Evolutionary conservation across 306 rosid genomes (phyloP), one percentile per base, ranked within the genome.

Genomic region (Herpetospermum pedunculosum): DNA sequence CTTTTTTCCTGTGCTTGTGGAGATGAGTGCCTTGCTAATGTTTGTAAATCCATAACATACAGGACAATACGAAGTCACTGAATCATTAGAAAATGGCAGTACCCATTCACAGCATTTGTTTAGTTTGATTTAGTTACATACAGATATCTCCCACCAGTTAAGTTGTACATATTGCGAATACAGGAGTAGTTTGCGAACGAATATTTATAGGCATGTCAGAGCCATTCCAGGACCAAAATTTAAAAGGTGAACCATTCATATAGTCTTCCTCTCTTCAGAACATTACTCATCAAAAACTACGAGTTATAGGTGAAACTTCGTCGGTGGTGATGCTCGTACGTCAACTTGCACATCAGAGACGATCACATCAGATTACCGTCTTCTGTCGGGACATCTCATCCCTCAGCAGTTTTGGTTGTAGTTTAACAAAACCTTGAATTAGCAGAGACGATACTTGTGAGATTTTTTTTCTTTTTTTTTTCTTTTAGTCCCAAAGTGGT

Each of bases 31-130:
- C 15, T 14, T 25, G 53, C 55, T 69, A 14, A 69, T 44, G 37
- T 44, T 43, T 43, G 11, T 44, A 7, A 43, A 69, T 69, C 54
- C 3, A 6, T 44, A 15, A 69, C 40, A 16, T 69, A 18, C 95
- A 94, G 97, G 92, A 79, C 90, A 64, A 78, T 84, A 74, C 86
- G 98, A 82, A 81, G 88, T 69, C 88, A 81, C 69, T 86, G 57
- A 80, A 79, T 65, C 35, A 12, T 21, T 50, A 6, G 15, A 19
- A 21, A 37, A 55, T 58, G 12, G 28, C 18, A 34, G 62, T 49
- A 6, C 30, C 75, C 75, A 49, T 18, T 32, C 43, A 18, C n/a
- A 28, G 1, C 60, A n/a, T 71, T 49, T 34, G 30, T 8, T 34
- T 71, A 18, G 43, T 18, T 48, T 47, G 41, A 38, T 48, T 48